A percentile compares a stretch with the other conserved stretches of the same genome.
These are phyloP conservation scores for Clarireedia hainanense DNA, from an alignment of 2,329 filamentous ascomycete species.

Conservation along the genomic window DNA sequence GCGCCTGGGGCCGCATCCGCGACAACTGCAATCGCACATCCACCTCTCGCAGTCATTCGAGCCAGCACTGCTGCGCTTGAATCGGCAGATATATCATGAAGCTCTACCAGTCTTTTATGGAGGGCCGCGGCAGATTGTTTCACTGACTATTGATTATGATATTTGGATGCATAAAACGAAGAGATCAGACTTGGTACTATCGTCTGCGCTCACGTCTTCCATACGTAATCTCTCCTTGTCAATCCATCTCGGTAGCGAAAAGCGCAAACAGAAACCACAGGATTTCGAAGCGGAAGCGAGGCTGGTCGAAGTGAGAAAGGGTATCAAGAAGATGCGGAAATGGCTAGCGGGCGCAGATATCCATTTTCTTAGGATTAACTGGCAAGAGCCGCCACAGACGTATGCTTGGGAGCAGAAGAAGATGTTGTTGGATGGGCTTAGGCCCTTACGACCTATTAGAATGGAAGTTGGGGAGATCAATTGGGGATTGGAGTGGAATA, in stretches of 20 bases:
- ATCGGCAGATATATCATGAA: slow-evolving; percentile 21
- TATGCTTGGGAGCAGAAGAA: slow-evolving; percentile 24
- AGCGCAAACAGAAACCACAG: slow-evolving; percentile 29
- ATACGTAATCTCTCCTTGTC: slow-evolving; percentile 21
- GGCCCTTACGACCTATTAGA: slow-evolving; percentile 13
- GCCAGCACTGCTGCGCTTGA: slow-evolving; percentile 16
- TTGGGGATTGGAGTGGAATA: slow-evolving; percentile 25
- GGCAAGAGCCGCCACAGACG: slow-evolving; percentile 25
- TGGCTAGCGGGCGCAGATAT: slow-evolving; percentile 23
- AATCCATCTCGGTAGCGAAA: slow-evolving; percentile 22
- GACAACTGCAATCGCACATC: slow-evolving; percentile 23
- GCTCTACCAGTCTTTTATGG: slow-evolving; percentile 24
- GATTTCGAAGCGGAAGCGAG: slow-evolving; percentile 42
- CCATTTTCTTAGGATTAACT: slow-evolving; percentile 18
- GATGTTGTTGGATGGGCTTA: slow-evolving; percentile 23
- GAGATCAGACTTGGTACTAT: slow-evolving; percentile 20
- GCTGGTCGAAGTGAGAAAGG: slow-evolving; percentile 68
- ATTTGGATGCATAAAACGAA: slow-evolving; percentile 23
- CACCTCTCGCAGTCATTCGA: slow-evolving; percentile 20
- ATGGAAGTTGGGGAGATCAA: slow-evolving; percentile 23
- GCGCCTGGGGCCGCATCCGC: slow-evolving; percentile 21
- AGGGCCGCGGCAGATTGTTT: slow-evolving; percentile 15
- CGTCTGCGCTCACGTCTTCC: slow-evolving; percentile 16
- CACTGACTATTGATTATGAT: slow-evolving; percentile 22
- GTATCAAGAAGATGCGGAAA: slow-evolving; percentile 32